Evolutionary conservation across 129 eudicot genomes (phyloP).

Genomic region (Calendula officinalis): DNA sequence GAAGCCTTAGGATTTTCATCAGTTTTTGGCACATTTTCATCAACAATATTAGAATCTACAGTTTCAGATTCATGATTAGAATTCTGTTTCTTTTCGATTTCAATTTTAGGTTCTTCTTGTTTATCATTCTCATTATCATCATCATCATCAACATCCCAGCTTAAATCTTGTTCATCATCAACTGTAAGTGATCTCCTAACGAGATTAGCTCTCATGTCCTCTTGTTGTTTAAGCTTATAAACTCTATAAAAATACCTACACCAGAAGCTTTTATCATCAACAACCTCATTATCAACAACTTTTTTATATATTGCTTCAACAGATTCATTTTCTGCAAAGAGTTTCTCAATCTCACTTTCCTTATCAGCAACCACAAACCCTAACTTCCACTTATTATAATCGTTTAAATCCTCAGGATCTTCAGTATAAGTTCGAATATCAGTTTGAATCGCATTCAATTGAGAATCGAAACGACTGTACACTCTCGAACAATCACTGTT

Average conservation of each 20-base stretch:
- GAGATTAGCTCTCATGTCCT: conserved; percentile 61
- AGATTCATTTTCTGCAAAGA: conserved; percentile 45
- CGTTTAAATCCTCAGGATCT: conserved; percentile 69
- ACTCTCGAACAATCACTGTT: background rate
- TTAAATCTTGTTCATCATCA: conserved; percentile 77
- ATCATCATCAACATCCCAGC: conserved; percentile 88
- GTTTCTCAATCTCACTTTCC: conserved; percentile 48
- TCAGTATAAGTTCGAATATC: conserved; percentile 53
- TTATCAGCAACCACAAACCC: conserved; percentile 57
- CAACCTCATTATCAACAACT: conserved; percentile 59
- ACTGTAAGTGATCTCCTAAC: conserved; percentile 56
- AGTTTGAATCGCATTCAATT: conserved; percentile 49
- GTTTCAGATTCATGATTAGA: conserved; percentile 2
- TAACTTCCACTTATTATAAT: conserved; percentile 62
- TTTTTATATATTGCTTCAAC: conserved; percentile 46
- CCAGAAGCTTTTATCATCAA: conserved; percentile 68
- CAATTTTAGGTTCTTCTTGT: conserved; percentile 11
- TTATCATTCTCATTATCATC: conserved; percentile 59
- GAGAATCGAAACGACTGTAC: conserved; percentile 65
- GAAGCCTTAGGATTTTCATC: conserved; percentile 33
- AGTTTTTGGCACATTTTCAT: conserved; percentile 18
- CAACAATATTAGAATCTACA: conserved; percentile 13
- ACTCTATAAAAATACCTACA: conserved; percentile 67
- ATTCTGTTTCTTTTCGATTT: conserved; percentile 10
- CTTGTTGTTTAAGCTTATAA: conserved; percentile 60